Base-by-base conservation (phyloP, 257 asterid genomes). In the Schizonepeta tenuifolia region DNA sequence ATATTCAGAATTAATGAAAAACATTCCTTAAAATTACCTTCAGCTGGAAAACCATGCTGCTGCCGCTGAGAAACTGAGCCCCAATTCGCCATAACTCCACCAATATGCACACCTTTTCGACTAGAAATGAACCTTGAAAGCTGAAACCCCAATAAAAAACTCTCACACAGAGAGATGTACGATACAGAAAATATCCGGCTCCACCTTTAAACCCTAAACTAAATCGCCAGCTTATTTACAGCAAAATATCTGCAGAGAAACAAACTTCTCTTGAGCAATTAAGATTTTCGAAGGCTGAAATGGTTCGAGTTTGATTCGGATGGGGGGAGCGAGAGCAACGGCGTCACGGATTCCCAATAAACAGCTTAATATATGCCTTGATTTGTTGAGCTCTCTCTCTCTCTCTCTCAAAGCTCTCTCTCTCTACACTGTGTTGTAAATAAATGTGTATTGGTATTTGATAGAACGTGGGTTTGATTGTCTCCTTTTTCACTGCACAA, bases 401-500 rank as follows among this genome's bases (percentile, higher is more conserved):
- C 66, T 58, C 64, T 73, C 78, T 73, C n/a, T n/a, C n/a, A n/a
- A n/a, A n/a, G n/a, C 76, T 62, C 66, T 68, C 55, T 41, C 66
- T 58, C 64, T 73, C 78, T 73, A 40, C 13, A 22, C 9, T 26
- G 51, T 6, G 6, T 38, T 53, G 67, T 24, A 13, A 80, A 65
- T 75, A 31, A 68, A 51, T 66, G 47, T 36, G 56, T 54, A 12
- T 59, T 73, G 77, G 73, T 57, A 61, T 17, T 77, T 59, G 77
- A 75, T 73, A 61, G 74, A 72, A 78, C 82, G 76, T 74, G 81
- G 82, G 82, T 83, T 86, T 67, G 83, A 71, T 73, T 79, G 84
- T 85, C 87, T 81, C 87, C 82, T 84, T 82, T 83, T 83, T 72
- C 84, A 79, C 88, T 61, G 79, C 86, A 82, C 84, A 79, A 80